Conservation (phyloP, 2,329 filamentous ascomycete genomes). For the Sporothrix schenckii region DNA sequence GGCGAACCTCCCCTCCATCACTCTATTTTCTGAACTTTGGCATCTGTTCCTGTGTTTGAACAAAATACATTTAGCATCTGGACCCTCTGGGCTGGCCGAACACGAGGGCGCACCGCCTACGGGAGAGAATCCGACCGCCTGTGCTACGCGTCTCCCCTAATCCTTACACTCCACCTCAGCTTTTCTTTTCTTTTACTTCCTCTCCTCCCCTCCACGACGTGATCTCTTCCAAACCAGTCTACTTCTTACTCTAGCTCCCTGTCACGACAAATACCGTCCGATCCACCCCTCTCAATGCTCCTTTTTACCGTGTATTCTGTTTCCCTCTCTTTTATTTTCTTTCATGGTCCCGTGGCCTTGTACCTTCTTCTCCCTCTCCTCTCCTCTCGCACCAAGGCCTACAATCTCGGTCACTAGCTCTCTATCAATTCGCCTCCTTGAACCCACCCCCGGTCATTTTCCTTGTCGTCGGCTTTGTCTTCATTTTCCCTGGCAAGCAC, state of each 20-base stretch:
- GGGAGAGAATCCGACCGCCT: not conserved
- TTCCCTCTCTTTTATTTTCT: not conserved
- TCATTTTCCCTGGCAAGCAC: slow-evolving; percentile 4
- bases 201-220: not conserved
- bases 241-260: no score
- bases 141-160: slow-evolving; percentile 15
- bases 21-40: not conserved
- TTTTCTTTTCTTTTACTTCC: not conserved
- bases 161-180: not conserved
- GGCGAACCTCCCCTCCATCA: not conserved
- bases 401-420: not conserved
- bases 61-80: not conserved
- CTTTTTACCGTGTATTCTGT: not conserved
- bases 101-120: not conserved
- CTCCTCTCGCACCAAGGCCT: not conserved
- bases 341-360: not conserved
- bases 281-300: not conserved
- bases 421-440: not conserved
- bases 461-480: not conserved
- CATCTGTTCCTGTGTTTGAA: not conserved
- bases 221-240: not conserved
- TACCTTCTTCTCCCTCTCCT: not conserved
- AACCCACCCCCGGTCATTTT: slow-evolving; percentile 2
- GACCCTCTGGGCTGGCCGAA: not conserved
- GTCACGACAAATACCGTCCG: no score